These are phyloP conservation scores for Rosa rugosa DNA, from an alignment of 306 rosid species.

Conservation along the genomic window DNA sequence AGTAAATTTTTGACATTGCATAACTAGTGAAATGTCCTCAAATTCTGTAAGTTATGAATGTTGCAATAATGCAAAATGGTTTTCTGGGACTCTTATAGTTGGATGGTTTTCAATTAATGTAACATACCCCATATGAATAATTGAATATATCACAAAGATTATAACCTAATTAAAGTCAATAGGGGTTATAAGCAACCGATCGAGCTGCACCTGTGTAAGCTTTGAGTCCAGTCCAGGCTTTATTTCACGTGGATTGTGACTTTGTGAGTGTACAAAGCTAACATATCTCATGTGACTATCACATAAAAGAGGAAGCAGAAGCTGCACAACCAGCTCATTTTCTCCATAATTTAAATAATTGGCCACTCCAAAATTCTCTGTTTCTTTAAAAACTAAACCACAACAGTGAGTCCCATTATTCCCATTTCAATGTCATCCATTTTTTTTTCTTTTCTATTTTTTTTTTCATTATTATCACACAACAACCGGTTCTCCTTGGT, in stretches of 20 bases:
- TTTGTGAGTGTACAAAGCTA: constrained; percentile 38
- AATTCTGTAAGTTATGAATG: constrained; percentile 23
- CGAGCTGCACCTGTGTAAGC: constrained; percentile 5
- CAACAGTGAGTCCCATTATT: neutral
- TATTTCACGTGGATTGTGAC: constrained; percentile 54
- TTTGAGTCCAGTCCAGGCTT: constrained; percentile 31
- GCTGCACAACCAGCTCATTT: constrained; percentile 54
- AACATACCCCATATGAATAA: neutral
- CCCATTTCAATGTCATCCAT: neutral
- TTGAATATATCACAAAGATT: neutral
- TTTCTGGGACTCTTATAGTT: neutral
- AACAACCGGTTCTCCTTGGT: neutral
- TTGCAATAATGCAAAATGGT: constrained; percentile 20
- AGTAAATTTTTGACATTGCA: neutral
- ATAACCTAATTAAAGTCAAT: neutral
- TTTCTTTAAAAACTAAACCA: neutral
- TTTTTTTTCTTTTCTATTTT: neutral
- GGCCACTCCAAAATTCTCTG: constrained; percentile 26
- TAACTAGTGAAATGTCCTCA: constrained; percentile 24
- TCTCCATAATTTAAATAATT: constrained; percentile 21
- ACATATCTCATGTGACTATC: constrained; percentile 58
- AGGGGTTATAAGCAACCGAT: neutral
- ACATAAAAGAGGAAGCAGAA: constrained; percentile 39
- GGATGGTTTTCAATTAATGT: neutral
- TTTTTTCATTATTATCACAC: neutral